A percentile compares a stretch with the other conserved stretches of the same genome.
Conservation (phyloP, 352 stramenopile genomes). For the Aphanomyces euteiches region DNA sequence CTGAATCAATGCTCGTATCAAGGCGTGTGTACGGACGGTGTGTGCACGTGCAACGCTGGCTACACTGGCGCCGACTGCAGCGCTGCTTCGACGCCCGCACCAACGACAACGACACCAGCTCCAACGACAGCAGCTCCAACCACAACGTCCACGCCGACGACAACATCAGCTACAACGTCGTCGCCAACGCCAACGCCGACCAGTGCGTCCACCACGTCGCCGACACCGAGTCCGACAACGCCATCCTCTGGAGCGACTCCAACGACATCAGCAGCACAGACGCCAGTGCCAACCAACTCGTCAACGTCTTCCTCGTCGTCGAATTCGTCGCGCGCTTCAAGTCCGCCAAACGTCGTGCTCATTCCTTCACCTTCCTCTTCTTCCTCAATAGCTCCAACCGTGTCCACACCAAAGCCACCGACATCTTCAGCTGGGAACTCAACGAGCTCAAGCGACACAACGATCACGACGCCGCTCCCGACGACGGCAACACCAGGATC, state of each 20-base stretch:
- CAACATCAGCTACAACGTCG: background rate
- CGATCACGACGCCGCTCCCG: background rate
- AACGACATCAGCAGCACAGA: no score
- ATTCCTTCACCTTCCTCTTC: no score
- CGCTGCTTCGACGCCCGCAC: background rate
- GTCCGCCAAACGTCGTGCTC: no score
- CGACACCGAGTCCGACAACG: background rate
- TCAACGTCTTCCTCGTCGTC: no score
- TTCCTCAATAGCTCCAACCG: no score
- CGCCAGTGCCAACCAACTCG: no score
- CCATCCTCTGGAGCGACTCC: no score
- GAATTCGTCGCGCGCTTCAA: no score
- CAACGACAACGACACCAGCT: conserved; percentile 18
- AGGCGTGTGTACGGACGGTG: conserved; percentile 3
- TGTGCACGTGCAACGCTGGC: conserved; percentile 18
- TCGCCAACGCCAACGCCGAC: background rate
- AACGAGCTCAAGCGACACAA: background rate
- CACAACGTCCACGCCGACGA: background rate
- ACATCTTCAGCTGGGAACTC: no score
- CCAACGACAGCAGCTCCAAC: conserved; percentile 11
- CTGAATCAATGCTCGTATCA: conserved; percentile 20
- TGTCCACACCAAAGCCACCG: no score
- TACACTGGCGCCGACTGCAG: conserved; percentile 25
- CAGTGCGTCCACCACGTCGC: background rate
- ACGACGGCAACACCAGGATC: background rate